Percentiles rank a stretch among this genome's conserved stretches.
phyloP scores from a whole-genome alignment of 371 early-diverging fungal genomes.

The Entomophthora muscae region DNA sequence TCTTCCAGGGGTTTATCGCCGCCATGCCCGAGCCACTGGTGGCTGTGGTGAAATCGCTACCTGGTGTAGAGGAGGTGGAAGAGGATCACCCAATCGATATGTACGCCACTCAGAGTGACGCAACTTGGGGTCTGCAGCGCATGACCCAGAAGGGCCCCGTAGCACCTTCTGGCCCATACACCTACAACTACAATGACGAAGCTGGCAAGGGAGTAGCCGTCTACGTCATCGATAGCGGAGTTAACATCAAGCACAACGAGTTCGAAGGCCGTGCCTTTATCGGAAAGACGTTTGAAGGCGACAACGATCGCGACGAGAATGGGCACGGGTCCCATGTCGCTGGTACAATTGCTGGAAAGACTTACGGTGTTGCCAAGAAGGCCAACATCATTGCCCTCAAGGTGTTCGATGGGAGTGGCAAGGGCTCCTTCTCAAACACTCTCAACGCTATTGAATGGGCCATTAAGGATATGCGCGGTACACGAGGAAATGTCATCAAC shows the following conservation, averaged over 20 bases:
- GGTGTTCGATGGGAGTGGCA: slow-evolving; percentile 30
- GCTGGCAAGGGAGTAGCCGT: background rate
- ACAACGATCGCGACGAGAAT: too few species aligned
- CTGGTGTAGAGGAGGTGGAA: too few species aligned
- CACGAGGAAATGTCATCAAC: slow-evolving; percentile 17
- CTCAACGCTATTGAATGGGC: slow-evolving; percentile 38
- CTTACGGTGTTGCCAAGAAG: slow-evolving; percentile 55
- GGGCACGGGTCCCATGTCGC: slow-evolving; percentile 55
- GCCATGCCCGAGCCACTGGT: too few species aligned
- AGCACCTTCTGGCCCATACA: background rate
- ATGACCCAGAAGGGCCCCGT: background rate
- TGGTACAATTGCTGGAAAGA: slow-evolving; percentile 42
- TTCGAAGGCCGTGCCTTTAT: slow-evolving; percentile 51
- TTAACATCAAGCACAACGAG: slow-evolving; percentile 46
- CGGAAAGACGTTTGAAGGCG: too few species aligned
- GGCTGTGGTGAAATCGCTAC: too few species aligned
- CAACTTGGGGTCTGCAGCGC: background rate
- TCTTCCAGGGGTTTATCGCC: too few species aligned
- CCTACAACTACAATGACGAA: background rate
- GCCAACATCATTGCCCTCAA: slow-evolving; percentile 54
- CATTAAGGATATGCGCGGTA: slow-evolving; percentile 8
- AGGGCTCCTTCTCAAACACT: slow-evolving; percentile 35
- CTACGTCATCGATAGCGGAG: slow-evolving; percentile 49
- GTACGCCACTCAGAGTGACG: background rate
- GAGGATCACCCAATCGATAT: too few species aligned